These are phyloP conservation scores for Lupinus albus DNA, from an alignment of 306 rosid species.

Conservation along the genomic window DNA sequence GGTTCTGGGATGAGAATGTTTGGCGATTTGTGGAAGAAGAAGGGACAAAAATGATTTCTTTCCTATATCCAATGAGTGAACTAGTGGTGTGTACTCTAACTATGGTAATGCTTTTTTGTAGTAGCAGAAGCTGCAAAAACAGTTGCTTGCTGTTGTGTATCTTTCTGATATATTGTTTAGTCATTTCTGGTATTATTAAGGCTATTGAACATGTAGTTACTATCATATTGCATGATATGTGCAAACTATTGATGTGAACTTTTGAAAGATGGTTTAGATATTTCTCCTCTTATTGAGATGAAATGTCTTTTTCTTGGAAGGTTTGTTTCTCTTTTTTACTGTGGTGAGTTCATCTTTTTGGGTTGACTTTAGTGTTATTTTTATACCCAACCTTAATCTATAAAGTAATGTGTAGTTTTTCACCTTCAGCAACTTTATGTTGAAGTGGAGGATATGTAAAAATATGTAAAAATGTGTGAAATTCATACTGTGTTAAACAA, in stretches of 20 bases:
- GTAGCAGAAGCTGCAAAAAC: constrained; percentile 41
- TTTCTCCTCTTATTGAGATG: constrained; percentile 27
- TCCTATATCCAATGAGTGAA: neutral
- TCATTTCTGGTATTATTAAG: constrained; percentile 40
- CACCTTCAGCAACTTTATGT: neutral
- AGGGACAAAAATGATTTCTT: constrained; percentile 61
- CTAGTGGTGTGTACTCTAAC: constrained; percentile 16
- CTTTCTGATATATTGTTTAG: constrained; percentile 34
- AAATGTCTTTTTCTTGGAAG: constrained; percentile 31
- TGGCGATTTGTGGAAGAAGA: constrained; percentile 87
- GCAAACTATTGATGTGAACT: constrained; percentile 40
- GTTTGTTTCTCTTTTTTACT: constrained; percentile 15
- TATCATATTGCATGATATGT: constrained; percentile 28
- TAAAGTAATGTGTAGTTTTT: neutral
- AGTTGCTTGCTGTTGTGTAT: constrained; percentile 60
- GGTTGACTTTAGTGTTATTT: neutral
- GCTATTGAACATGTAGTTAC: constrained; percentile 27
- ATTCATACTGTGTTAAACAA: neutral
- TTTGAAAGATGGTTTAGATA: constrained; percentile 26
- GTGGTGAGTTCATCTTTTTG: neutral
- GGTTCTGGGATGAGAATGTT: constrained; percentile 82
- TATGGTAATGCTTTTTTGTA: constrained; percentile 37
- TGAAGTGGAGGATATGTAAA: neutral
- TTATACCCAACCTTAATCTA: neutral
- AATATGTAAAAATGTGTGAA: neutral